phyloP scores from a whole-genome alignment of 2,329 filamentous ascomycete genomes.

The Alternaria angustiovoidea region DNA sequence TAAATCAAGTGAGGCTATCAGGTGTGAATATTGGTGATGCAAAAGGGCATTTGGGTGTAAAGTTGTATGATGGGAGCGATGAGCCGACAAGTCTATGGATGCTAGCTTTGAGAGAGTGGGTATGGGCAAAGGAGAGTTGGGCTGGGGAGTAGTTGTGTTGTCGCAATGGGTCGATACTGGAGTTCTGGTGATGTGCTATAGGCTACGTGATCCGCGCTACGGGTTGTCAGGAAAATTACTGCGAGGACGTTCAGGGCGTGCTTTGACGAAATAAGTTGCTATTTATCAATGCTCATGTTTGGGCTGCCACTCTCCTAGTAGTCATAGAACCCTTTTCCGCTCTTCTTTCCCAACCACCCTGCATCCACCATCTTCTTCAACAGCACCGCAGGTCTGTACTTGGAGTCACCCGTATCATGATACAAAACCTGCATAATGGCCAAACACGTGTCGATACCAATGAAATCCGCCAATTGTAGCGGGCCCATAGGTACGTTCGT shows the following conservation, averaged over 20 bases:
- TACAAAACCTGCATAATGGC: slow-evolving; percentile 97
- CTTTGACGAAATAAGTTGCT: neutral
- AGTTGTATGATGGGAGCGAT: neutral
- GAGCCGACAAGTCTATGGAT: neutral
- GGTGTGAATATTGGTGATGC: neutral
- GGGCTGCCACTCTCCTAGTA: slow-evolving; percentile 57
- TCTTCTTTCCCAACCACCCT: slow-evolving; percentile 97
- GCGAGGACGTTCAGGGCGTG: neutral
- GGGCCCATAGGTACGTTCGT: slow-evolving; percentile 99
- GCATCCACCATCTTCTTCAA: slow-evolving; percentile 96
- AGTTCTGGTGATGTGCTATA: neutral
- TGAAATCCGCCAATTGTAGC: slow-evolving; percentile 92
- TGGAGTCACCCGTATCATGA: slow-evolving; percentile 90
- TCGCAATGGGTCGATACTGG: neutral
- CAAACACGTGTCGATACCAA: slow-evolving; percentile 93
- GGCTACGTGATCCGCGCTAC: neutral
- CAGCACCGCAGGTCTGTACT: slow-evolving; percentile 89
- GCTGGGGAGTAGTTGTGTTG: neutral
- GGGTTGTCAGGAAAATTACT: neutral
- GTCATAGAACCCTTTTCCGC: slow-evolving; percentile 93
- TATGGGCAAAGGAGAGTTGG: neutral
- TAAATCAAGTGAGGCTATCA: too few relatives aligned
- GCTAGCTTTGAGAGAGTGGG: neutral
- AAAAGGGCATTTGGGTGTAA: neutral
- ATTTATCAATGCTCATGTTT: too few relatives aligned